A percentile compares a stretch with the other conserved stretches of the same genome.
Evolutionary conservation across 352 stramenopile species (phyloP).

Genomic region (Thalassiosira mediterranea): DNA sequence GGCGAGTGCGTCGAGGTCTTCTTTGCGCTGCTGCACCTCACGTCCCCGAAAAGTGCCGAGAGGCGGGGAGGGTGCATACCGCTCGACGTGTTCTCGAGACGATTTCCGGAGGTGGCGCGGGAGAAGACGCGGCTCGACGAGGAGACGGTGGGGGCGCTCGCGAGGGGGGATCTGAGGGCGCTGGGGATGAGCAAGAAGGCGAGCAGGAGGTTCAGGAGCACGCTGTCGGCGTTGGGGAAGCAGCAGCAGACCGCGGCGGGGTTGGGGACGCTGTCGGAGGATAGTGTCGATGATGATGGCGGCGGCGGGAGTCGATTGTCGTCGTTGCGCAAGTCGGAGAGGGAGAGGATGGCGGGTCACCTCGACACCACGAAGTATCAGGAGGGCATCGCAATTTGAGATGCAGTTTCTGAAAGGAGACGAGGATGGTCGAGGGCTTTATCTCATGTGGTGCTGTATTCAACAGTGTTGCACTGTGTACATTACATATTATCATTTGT

Average conservation of each 20-base stretch:
- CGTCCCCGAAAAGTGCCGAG: slow-evolving; percentile 21
- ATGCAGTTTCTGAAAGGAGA: not conserved
- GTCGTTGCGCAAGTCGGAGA: slow-evolving; percentile 8
- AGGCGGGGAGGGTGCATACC: slow-evolving; percentile 47
- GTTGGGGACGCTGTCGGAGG: not conserved
- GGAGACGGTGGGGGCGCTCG: slow-evolving; percentile 34
- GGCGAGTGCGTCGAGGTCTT: slow-evolving; percentile 54
- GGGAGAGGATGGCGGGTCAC: slow-evolving; percentile 14
- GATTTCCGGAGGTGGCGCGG: slow-evolving; percentile 36
- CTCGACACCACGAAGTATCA: slow-evolving; percentile 16
- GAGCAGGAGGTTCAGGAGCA: slow-evolving; percentile 30
- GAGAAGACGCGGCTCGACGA: slow-evolving; percentile 50
- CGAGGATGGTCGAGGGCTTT: not conserved
- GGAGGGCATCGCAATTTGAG: slow-evolving; percentile 30
- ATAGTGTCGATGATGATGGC: not conserved
- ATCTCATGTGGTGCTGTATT: not conserved
- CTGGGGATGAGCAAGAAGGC: slow-evolving; percentile 55
- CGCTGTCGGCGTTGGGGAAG: slow-evolving; percentile 12
- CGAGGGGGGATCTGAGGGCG: slow-evolving; percentile 40
- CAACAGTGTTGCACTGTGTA: not conserved
- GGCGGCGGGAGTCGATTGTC: not conserved
- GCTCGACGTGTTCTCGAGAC: slow-evolving; percentile 31
- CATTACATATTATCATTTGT: no score
- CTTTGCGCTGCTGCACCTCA: slow-evolving; percentile 47
- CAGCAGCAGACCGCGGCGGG: not conserved